A percentile compares a stretch with the other conserved stretches of the same genome.
Evolutionary conservation across 202 grass and related monocot genomes (phyloP).

Genomic region (Bolboschoenoplectus hybrid): DNA sequence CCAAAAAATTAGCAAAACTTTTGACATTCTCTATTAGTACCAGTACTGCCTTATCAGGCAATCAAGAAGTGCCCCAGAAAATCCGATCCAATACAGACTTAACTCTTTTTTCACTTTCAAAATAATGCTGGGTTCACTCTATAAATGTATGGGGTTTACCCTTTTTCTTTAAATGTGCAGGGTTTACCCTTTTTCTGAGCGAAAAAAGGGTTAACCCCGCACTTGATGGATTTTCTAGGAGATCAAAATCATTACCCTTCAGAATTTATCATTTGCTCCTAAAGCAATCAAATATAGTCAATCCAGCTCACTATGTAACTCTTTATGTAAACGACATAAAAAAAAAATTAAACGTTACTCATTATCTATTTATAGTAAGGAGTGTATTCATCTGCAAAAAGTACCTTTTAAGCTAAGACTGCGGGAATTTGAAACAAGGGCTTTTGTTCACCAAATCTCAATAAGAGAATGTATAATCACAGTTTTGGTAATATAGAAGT

Average conservation of each 20-base stretch:
- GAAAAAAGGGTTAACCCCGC: neutral
- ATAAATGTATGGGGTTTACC: neutral
- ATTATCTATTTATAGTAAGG: neutral
- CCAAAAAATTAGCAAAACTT: conserved; percentile 10
- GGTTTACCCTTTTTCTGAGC: neutral
- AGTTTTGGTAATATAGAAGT: neutral
- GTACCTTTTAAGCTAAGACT: neutral
- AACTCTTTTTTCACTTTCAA: neutral
- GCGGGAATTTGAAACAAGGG: neutral
- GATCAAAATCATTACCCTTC: neutral
- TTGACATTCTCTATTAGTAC: neutral
- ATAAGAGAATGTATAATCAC: neutral
- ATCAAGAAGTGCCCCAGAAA: neutral
- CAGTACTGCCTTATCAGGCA: neutral
- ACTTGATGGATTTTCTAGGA: neutral
- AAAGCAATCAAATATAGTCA: neutral
- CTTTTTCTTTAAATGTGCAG: neutral
- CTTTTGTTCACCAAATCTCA: neutral
- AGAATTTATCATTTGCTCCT: neutral
- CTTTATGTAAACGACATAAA: neutral
- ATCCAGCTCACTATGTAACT: neutral
- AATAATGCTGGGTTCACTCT: too few relatives aligned
- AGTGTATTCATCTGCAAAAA: neutral
- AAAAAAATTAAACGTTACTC: neutral
- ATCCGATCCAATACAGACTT: neutral